Base-by-base conservation (phyloP, 2,329 filamentous ascomycete species). In the Neoarthrinium moseri region DNA sequence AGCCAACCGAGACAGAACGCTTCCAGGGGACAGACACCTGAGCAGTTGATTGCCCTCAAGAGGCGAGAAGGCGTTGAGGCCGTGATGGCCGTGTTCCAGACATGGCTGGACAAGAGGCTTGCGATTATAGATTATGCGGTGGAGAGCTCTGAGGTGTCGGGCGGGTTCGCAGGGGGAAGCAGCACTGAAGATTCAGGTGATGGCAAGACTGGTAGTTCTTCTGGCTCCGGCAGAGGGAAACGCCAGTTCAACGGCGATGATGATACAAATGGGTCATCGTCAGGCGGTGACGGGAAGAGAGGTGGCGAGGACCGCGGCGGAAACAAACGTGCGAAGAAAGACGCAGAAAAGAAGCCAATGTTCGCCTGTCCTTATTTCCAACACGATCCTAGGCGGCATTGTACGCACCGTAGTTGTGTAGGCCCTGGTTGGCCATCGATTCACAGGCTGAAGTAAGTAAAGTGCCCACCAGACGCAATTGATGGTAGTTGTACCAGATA, bases 361-460 rank as follows among this genome's bases (percentile, higher is more conserved):
- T 62, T 62, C 26, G 67, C 66, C 11, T 70, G 67, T 17, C 67
- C 67, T 2, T 69, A 62, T 42, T 63, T 62, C 47, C 66, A 69
- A 40, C 55, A 57, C 13, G 58, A 69, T 22, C 65, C 65, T 7
- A 55, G 50, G 15, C 41, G 44, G 10, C 50, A 57, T 24, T 50
- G 45, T 35, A 58, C 56, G n/a, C 47, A 54, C 7, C 49, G 46
- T 43, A 57, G 48, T 39, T 56, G 53, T 30, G 48, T 50, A 6
- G 58, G 60, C 10, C 56, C 56, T 21, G 54, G 49, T 2, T 63
- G 59, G 59, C 47, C 52, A 20, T 52, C 57, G 4, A 57, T 62
- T 13, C 59, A 62, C 45, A 52, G 60, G 6, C 51, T 64, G 15
- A 64, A 62, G 61, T 60, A 60, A 45, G 59, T 49, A 23, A 8